phyloP scores from a whole-genome alignment of 768 basidiomycete species.

The Leccinum disarticulatum region DNA sequence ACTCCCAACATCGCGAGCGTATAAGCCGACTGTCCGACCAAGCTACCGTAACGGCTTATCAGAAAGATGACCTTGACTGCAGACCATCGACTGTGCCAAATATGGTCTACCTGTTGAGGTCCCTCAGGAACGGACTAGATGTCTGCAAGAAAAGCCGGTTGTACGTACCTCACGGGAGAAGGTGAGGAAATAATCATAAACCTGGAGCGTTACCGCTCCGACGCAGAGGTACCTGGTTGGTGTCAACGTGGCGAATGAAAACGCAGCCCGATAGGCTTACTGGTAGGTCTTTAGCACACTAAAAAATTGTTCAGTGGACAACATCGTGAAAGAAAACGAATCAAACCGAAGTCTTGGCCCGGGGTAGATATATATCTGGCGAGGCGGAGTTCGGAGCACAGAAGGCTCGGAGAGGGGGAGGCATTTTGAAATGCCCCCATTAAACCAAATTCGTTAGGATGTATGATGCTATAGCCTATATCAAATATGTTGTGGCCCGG shows the following conservation, averaged over 20 bases:
- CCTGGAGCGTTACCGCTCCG: constrained; percentile 1
- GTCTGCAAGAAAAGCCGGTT: no score
- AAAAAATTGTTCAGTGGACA: background rate
- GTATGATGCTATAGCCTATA: no score
- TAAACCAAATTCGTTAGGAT: no score
- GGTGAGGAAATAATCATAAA: constrained; percentile 14
- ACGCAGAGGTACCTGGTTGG: background rate
- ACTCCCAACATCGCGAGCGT: constrained; percentile 14
- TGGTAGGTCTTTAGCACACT: background rate
- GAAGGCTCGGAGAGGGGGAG: no score
- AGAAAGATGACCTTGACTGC: constrained; percentile 14
- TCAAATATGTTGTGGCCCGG: no score
- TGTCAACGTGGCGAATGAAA: background rate
- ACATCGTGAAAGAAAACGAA: background rate
- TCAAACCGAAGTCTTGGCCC: background rate
- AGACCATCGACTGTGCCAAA: constrained; percentile 6
- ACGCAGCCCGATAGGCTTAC: background rate
- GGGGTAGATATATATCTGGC: no score
- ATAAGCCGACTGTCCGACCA: constrained; percentile 8
- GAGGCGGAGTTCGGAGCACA: no score
- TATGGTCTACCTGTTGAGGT: background rate
- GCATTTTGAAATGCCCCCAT: no score
- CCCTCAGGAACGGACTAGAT: no score
- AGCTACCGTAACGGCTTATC: constrained; percentile 14
- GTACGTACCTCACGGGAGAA: constrained; percentile 9